These are phyloP conservation scores for Trametes meyenii DNA, from an alignment of 768 basidiomycete genomes.

Conservation along the genomic window DNA sequence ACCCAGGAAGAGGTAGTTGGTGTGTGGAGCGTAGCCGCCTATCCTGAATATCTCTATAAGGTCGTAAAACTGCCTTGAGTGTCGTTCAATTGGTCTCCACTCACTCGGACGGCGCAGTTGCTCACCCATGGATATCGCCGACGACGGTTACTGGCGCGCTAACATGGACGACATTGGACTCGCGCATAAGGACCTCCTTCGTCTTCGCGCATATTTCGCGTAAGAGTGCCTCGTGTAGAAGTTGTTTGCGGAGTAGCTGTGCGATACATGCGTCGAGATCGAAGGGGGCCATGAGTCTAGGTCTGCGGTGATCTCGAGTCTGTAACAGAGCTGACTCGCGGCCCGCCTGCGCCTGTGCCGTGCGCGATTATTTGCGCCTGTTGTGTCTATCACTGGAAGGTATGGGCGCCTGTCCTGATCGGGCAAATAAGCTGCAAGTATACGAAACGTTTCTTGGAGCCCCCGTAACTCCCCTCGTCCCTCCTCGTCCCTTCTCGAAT, in stretches of 20 bases:
- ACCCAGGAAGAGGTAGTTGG: conserved; percentile 99
- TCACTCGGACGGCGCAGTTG: conserved; percentile 26
- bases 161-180: conserved; percentile 98
- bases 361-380: not conserved
- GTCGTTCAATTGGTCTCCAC: conserved; percentile 34
- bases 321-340: conserved; percentile 13
- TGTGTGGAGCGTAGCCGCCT: conserved; percentile 94
- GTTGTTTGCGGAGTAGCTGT: conserved; percentile 87
- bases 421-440: not conserved
- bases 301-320: conserved; percentile 5
- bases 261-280: conserved; percentile 97
- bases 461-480: not conserved
- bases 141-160: conserved; percentile 97
- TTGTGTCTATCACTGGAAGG: not conserved
- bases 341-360: not conserved
- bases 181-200: conserved; percentile 98
- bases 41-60: conserved; percentile 98
- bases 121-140: conserved; percentile 98
- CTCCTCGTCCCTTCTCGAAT: not conserved
- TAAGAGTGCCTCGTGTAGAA: conserved; percentile 90
- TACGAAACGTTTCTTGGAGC: conserved; percentile 6
- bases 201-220: conserved; percentile 99
- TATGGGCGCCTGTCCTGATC: not conserved
- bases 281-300: conserved; percentile 58
- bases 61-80: conserved; percentile 96